Evolutionary conservation across 2,329 filamentous ascomycete species (phyloP).

Genomic region (Ophiocordyceps camponoti-rufipedis): DNA sequence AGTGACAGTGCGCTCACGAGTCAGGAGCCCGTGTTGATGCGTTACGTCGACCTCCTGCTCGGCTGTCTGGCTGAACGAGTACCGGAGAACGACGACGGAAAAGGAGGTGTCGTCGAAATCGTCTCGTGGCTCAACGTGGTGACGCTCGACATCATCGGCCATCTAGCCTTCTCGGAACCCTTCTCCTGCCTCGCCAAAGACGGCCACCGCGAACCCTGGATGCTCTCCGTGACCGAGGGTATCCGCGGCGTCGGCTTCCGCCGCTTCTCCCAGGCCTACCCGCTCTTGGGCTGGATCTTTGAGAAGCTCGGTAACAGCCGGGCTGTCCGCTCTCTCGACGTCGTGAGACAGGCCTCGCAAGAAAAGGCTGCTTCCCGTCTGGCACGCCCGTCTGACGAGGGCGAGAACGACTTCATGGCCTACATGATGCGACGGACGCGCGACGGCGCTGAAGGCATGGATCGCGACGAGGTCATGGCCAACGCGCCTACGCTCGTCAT

Average conservation of each 20-base stretch:
- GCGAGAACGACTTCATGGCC: conserved; percentile 6
- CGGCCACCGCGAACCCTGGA: conserved; percentile 10
- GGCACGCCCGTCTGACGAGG: conserved; percentile 6
- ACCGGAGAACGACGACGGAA: background rate
- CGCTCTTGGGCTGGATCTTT: background rate
- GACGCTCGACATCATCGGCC: conserved; percentile 22
- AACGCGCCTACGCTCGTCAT: conserved; percentile 8
- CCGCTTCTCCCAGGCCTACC: conserved; percentile 4
- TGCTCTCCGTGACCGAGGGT: conserved; percentile 6
- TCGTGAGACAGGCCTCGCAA: background rate
- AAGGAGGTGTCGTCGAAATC: conserved; percentile 7
- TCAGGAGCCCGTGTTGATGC: conserved; percentile 11
- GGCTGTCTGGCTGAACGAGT: conserved; percentile 5
- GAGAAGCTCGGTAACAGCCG: background rate
- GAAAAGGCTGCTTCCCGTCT: conserved; percentile 6
- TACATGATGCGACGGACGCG: conserved; percentile 15
- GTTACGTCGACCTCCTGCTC: conserved; percentile 11
- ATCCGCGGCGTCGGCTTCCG: conserved; percentile 2
- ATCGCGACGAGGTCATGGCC: conserved; percentile 14
- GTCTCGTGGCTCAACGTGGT: conserved; percentile 17
- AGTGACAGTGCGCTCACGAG: conserved; percentile 11
- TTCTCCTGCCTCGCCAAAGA: conserved; percentile 16
- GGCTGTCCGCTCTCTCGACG: background rate
- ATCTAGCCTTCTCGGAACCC: conserved; percentile 23
- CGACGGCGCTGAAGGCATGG: conserved; percentile 11